Percentiles rank a stretch among this genome's conserved stretches.
Evolutionary conservation across 192 early-diverging fungal species (phyloP).

Genomic region (Umbelopsis isabellina): DNA sequence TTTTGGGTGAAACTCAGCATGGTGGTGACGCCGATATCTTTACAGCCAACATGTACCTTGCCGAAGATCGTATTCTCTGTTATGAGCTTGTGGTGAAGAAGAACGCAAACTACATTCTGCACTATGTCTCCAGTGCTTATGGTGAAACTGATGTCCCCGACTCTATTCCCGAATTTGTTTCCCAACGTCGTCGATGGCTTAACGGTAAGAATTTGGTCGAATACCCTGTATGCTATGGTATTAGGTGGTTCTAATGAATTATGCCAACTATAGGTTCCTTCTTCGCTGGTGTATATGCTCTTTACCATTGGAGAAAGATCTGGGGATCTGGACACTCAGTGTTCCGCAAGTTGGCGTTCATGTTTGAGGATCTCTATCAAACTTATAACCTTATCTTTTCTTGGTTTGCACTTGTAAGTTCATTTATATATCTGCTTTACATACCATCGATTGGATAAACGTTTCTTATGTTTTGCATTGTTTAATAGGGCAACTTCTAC

Average conservation of each 20-base stretch:
- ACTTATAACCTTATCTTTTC: constrained; percentile 83
- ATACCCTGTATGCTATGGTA: neutral
- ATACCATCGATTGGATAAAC: neutral
- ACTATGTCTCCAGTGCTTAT: constrained; percentile 72
- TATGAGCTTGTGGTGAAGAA: constrained; percentile 79
- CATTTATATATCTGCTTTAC: neutral
- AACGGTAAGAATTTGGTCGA: constrained; percentile 52
- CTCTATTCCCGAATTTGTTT: constrained; percentile 72
- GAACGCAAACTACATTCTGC: constrained; percentile 65
- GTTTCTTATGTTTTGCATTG: constrained; percentile 3
- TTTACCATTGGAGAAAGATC: constrained; percentile 65
- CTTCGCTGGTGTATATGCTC: constrained; percentile 77
- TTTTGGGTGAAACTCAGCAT: constrained; percentile 74
- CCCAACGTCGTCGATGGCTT: constrained; percentile 82
- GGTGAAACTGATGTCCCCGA: constrained; percentile 85
- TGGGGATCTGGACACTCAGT: constrained; percentile 69
- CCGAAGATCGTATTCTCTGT: constrained; percentile 78
- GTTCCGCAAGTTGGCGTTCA: constrained; percentile 72
- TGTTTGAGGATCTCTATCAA: constrained; percentile 83
- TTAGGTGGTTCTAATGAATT: neutral
- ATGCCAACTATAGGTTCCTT: constrained; percentile 47
- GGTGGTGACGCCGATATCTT: constrained; percentile 64
- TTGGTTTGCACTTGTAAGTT: constrained; percentile 83
- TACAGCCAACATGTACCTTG: constrained; percentile 69
- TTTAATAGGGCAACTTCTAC: constrained; percentile 66